Evolutionary conservation across 225 moss, liverwort and hornwort genomes (phyloP).

Genomic region (Physcomitrium patens): DNA sequence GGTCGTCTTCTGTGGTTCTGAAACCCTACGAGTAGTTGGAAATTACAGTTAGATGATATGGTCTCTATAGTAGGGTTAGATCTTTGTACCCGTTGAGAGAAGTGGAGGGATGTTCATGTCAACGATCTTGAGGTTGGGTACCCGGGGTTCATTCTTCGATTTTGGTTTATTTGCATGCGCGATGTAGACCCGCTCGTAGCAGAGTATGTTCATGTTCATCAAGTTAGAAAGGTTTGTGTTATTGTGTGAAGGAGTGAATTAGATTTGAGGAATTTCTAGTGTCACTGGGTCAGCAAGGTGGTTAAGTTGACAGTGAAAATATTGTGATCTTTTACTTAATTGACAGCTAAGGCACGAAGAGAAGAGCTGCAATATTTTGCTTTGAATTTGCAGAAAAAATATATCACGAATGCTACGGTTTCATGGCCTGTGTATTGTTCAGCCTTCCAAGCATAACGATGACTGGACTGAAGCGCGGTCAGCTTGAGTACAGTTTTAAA

Average conservation of each 20-base stretch:
- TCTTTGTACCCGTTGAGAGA: not conserved
- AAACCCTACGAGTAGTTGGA: not conserved
- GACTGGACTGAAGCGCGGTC: not conserved
- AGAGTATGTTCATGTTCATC: not conserved
- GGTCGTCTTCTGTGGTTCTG: not conserved
- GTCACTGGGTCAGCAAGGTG: not conserved
- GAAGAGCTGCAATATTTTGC: not conserved
- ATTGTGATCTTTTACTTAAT: not conserved
- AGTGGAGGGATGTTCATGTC: not conserved
- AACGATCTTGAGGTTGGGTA: constrained; percentile 1
- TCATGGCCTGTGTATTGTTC: not conserved
- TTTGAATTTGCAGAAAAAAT: not conserved
- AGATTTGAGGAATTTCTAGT: not conserved
- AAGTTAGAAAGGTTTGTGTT: not conserved
- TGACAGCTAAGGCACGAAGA: not conserved
- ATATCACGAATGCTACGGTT: not conserved
- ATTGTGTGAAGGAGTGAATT: not conserved
- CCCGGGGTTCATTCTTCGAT: not conserved
- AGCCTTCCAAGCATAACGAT: not conserved
- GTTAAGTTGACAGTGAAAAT: not conserved
- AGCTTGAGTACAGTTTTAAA: not conserved
- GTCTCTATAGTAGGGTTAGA: not conserved
- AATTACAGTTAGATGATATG: not conserved
- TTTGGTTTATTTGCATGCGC: constrained; percentile 27
- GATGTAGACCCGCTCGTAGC: constrained; percentile 15